Evolutionary conservation across 345 rosid species (phyloP), one percentile per base, ranked within the genome.

Genomic region (Microcos paniculata): DNA sequence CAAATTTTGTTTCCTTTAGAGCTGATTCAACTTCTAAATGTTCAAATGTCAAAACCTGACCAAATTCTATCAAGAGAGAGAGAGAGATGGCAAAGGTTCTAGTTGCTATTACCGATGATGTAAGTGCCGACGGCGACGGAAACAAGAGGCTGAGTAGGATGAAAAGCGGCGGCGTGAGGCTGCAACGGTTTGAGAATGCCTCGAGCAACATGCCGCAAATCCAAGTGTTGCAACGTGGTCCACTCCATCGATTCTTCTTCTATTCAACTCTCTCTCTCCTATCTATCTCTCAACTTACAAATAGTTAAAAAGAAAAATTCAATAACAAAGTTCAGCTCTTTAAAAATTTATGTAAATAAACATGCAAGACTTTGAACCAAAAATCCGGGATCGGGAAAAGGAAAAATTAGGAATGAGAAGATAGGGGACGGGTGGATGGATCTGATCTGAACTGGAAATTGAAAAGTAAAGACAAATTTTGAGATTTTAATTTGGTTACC

Each of bases 171-270:
- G 23, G 93, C 91, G 64, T 96, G 98, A 65, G 99, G 99, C 72
- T 96, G 98, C 77, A 93, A 78, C 14, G 91, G 92, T 65, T 84
- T 90, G 81, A 79, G 78, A 33, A 87, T 84, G 66, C 92, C 94
- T 46, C 96, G 91, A 55, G 91, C 91, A 6, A 93, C 87, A 65
- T 96, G 95, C 19, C 90, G 88, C 40, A 96, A 91, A 88, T 96
- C 98, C 85, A 93, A 94, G 79, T 96, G 99, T 86, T 96, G 99
- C 80, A 96, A 88, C 76, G 98, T 90, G 9, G 92, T 75, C 99
- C 99, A 96, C 92, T 96, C 98, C 99, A 96, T 96, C 61, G 71
- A 72, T 81, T 56, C 45, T 69, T 26, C 61, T 69, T 42, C 45
- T 45, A 66, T 68, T 61, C 72, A 68, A 28, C 30, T 16, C 42